Base-by-base conservation (phyloP, 2,329 filamentous ascomycete species). In the Hymenoscyphus repandus region DNA sequence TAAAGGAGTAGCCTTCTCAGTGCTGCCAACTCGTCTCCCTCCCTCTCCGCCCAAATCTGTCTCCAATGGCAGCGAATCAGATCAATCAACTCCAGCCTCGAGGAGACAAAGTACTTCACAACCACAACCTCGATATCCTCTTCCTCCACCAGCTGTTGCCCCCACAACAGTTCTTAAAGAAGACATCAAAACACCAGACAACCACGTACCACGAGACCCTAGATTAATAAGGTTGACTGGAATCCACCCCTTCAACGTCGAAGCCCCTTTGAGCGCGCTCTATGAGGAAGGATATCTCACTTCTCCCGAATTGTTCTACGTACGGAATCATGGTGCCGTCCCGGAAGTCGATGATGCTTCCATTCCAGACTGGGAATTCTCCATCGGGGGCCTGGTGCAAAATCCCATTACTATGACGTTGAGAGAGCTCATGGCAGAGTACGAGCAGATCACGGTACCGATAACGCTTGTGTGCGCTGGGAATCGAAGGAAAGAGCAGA, bases 401-500 rank as follows among this genome's bases (percentile, higher is more conserved):
- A 82, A 83, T 2, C 89, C 90, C 0, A 70, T 95, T 32, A 84
- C 72, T 12, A 74, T 95, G 59, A 88, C 76, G 2, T 72, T 96
- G 45, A 76, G 79, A 34, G 82, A 93, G 47, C 77, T 96, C 1
- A 72, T 95, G 31, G 71, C 76, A 33, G 77, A 87, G 7, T 95
- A 86, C 61, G 83, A 91, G 49, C 88, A 95, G 65, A 78, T 89
- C 22, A 96, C 90, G 2, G 88, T 87, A 51, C 91, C 91, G 0
- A 78, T 96, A 53, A 96, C 91, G 0, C 78, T 96, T 1, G 90
- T 96, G 18, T 96, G 91, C 67, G 91, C 91, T 3, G 91, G 91
- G 1, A 96, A 96, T 67, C 78, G 91, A 52, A 80, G 91, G 31
- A 96, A 96, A 70, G 91, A 96, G 69, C 91, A 96, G 65, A 96